Evolutionary conservation across 179 eudicot genomes (phyloP).

Genomic region (Silene coronaria): DNA sequence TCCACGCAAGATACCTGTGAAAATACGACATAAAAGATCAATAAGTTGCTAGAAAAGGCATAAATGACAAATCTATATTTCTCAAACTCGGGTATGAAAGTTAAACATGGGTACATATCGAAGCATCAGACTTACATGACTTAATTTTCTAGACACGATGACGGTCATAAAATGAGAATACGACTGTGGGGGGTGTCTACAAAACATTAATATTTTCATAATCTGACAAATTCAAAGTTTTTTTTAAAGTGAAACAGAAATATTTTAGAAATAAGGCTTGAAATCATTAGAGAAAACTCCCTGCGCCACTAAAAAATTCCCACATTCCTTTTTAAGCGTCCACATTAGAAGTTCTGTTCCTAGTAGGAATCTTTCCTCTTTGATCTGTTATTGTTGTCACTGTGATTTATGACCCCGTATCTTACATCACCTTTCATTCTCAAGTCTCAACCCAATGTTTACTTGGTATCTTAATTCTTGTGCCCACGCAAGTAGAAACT

Average conservation of each 20-base stretch:
- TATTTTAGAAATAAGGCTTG: background rate
- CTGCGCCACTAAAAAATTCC: background rate
- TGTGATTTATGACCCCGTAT: background rate
- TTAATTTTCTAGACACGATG: background rate
- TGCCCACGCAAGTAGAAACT: background rate
- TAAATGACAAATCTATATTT: background rate
- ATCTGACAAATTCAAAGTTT: background rate
- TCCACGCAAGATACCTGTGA: conserved; percentile 76
- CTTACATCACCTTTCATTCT: background rate
- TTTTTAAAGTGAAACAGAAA: background rate
- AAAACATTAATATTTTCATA: background rate
- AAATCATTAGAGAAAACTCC: background rate
- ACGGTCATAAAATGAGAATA: background rate
- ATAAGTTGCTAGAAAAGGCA: conserved; percentile 6
- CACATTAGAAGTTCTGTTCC: background rate
- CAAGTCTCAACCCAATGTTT: background rate
- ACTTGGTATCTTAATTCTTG: background rate
- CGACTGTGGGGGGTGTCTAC: background rate
- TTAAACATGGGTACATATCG: no score
- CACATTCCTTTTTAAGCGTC: background rate
- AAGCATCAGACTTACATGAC: background rate
- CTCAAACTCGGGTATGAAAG: background rate
- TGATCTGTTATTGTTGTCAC: no score
- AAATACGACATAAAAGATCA: conserved; percentile 7
- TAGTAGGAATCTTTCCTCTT: background rate